Percentiles rank a stretch among this genome's conserved stretches.
These are phyloP conservation scores for Plectosphaerella sp. DNA, from an alignment of 2,329 filamentous ascomycete species.

Conservation along the genomic window DNA sequence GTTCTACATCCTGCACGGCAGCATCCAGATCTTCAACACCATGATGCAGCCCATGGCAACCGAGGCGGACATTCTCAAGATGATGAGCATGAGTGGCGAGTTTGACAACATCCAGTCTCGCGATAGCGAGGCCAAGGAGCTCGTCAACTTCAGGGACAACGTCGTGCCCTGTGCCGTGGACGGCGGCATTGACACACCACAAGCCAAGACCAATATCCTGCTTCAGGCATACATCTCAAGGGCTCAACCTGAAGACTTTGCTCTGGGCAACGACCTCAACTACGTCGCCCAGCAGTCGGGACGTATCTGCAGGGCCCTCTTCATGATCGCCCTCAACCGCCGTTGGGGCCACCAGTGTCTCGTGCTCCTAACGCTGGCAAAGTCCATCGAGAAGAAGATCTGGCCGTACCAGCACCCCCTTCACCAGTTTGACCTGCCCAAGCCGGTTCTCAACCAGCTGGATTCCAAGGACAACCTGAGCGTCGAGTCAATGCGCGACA, in stretches of 20 bases:
- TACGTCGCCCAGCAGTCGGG: constrained; percentile 96
- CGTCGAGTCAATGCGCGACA: constrained; percentile 82
- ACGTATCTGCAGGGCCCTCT: constrained; percentile 88
- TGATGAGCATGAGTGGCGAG: constrained; percentile 97
- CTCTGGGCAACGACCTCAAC: constrained; percentile 82
- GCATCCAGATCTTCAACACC: constrained; percentile 91
- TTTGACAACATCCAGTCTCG: constrained; percentile 95
- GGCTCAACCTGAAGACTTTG: constrained; percentile 86
- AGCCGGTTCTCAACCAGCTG: constrained; percentile 76
- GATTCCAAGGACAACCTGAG: constrained; percentile 74
- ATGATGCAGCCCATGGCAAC: constrained; percentile 85
- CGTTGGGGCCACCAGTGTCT: constrained; percentile 95
- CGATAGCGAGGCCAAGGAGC: constrained; percentile 84
- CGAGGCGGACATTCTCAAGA: constrained; percentile 88
- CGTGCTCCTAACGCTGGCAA: constrained; percentile 85
- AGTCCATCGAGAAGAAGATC: constrained; percentile 93
- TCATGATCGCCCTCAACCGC: constrained; percentile 95
- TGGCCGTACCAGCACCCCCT: constrained; percentile 96
- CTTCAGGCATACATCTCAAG: constrained; percentile 92
- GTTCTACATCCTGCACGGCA: constrained; percentile 91
- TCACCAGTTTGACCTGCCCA: constrained; percentile 88
- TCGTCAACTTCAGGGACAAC: constrained; percentile 68
- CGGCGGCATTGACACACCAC: constrained; percentile 64
- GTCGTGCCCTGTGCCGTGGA: constrained; percentile 74
- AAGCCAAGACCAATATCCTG: constrained; percentile 93